phyloP scores from a whole-genome alignment of 345 rosid species.

The Aethionema arabicum region DNA sequence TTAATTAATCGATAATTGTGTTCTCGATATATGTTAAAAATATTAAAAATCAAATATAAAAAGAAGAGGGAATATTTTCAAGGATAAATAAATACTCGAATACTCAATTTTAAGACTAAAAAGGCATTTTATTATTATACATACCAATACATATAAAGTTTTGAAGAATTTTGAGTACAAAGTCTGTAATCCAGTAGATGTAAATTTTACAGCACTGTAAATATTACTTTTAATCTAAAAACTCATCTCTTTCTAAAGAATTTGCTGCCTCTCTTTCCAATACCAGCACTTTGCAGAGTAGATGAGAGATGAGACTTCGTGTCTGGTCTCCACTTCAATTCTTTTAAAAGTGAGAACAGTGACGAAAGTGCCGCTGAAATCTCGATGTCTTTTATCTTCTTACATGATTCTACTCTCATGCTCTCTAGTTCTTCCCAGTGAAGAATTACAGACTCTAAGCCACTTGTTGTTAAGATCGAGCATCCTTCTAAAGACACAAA shows the following conservation, averaged over 20 bases:
- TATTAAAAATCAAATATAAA: no score
- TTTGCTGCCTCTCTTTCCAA: conserved; percentile 79
- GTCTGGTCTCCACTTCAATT: conserved; percentile 91
- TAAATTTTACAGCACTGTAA: no score
- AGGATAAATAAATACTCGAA: no score
- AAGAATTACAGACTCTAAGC: conserved; percentile 71
- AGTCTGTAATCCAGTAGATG: no score
- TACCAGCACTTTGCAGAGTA: conserved; percentile 57
- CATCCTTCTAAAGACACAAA: conserved; percentile 75
- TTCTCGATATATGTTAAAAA: no score
- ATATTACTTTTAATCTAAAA: background rate
- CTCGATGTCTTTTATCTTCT: conserved; percentile 68
- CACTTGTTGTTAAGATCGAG: conserved; percentile 66
- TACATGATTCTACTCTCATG: conserved; percentile 66
- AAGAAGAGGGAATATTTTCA: no score
- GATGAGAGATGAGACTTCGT: conserved; percentile 66
- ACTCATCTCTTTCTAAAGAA: conserved; percentile 61
- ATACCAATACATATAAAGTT: no score
- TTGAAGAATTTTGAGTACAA: conserved; percentile 7
- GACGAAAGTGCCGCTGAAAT: conserved; percentile 70
- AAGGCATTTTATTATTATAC: no score
- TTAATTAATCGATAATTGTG: no score
- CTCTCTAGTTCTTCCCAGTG: conserved; percentile 73
- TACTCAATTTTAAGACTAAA: no score
- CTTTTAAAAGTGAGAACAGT: conserved; percentile 71